Percentiles rank a stretch among this genome's conserved stretches.
These are phyloP conservation scores for Rhizopogon roseolus DNA, from an alignment of 768 basidiomycete species.

Conservation along the genomic window DNA sequence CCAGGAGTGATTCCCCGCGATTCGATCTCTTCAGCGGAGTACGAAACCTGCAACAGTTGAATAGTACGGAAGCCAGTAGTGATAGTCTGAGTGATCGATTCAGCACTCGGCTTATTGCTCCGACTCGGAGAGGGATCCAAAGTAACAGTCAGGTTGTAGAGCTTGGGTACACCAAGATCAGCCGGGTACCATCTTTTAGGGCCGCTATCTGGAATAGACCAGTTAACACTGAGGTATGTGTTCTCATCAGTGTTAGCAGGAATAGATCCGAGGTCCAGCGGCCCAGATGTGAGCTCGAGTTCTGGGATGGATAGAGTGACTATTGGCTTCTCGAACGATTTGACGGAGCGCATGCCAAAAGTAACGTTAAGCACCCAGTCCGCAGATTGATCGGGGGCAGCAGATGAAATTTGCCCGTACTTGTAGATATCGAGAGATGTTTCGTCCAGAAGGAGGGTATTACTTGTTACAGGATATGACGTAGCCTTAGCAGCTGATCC, in stretches of 20 bases:
- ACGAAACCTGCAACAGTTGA: conserved; percentile 44
- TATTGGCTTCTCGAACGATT: conserved; percentile 26
- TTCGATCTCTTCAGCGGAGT: conserved; percentile 38
- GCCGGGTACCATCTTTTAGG: conserved; percentile 52
- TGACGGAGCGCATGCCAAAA: conserved; percentile 41
- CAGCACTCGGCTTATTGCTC: conserved; percentile 6
- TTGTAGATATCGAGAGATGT: conserved; percentile 52
- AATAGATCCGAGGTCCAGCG: conserved; percentile 16
- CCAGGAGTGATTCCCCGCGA: conserved; percentile 51
- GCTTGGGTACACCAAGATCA: conserved; percentile 49
- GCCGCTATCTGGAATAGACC: conserved; percentile 40
- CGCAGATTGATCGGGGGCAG: conserved; percentile 39
- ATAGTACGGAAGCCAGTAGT: conserved; percentile 59
- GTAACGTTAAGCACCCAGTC: conserved; percentile 56
- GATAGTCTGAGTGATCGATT: conserved; percentile 32
- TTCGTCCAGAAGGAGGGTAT: conserved; percentile 45
- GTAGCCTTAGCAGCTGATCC: conserved; percentile 21
- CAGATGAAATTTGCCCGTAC: conserved; percentile 41
- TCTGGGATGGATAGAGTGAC: conserved; percentile 44
- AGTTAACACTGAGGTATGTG: conserved; percentile 38
- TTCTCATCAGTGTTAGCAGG: conserved; percentile 21
- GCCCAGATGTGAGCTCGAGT: conserved; percentile 34
- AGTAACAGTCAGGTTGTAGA: conserved; percentile 46
- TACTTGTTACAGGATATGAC: conserved; percentile 14
- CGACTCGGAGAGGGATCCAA: conserved; percentile 23